Evolutionary conservation across 2,329 filamentous ascomycete genomes (phyloP).

Genomic region (Colletotrichum australisinense): DNA sequence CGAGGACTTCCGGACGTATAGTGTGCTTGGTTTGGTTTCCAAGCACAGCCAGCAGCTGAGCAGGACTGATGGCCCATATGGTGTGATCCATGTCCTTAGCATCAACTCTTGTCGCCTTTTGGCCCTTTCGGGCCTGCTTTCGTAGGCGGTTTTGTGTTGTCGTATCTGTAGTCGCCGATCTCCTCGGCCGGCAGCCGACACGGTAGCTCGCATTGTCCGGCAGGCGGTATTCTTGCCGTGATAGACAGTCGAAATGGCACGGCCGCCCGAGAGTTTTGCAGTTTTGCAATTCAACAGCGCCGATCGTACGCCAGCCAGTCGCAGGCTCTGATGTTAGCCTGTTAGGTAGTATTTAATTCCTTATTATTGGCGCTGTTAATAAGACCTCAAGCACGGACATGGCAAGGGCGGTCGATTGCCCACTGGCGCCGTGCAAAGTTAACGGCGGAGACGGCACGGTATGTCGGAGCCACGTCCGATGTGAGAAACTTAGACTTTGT

Average conservation of each 20-base stretch:
- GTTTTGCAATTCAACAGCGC: conserved; percentile 3
- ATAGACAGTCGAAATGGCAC: neutral
- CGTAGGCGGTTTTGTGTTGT: neutral
- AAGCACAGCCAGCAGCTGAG: conserved; percentile 4
- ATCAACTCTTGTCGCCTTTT: conserved; percentile 5
- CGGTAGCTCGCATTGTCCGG: neutral
- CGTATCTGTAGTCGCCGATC: neutral
- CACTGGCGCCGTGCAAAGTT: neutral
- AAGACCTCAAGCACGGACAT: conserved; percentile 21
- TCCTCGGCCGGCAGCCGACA: neutral
- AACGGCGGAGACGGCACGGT: conserved; percentile 15
- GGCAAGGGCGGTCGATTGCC: conserved; percentile 1
- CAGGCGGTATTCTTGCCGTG: neutral
- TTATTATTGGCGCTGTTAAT: conserved; percentile 8
- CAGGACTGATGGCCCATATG: neutral
- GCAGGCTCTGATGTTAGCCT: neutral
- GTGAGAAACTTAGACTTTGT: neutral
- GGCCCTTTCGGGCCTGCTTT: neutral
- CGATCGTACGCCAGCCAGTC: conserved; percentile 31
- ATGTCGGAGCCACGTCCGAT: conserved; percentile 23
- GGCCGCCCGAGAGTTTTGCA: neutral
- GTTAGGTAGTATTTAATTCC: neutral
- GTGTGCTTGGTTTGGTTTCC: conserved; percentile 27
- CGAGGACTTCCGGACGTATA: neutral
- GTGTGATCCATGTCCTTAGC: conserved; percentile 17